Base-by-base conservation (phyloP, 192 early-diverging fungal genomes). In the Rhizophlyctis rosea region DNA sequence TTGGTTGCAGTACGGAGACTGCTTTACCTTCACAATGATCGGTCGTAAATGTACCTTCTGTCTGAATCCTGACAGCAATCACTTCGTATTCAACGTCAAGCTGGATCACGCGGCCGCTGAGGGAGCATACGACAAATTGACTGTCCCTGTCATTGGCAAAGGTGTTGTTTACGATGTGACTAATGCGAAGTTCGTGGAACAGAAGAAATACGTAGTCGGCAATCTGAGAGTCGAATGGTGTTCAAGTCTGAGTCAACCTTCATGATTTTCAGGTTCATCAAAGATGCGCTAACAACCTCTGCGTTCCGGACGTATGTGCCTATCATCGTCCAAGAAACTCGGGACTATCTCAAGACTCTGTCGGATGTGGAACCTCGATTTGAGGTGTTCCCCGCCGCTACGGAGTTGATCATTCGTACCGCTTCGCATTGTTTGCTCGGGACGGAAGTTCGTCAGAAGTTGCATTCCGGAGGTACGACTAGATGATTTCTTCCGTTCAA, bases 161-260 rank as follows among this genome's bases (percentile, higher is more conserved):
- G 94, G 90, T 39, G 94, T 98, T 48, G 96, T 98, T 28, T 98
- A 98, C 79, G 96, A 98, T 74, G 92, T 91, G 44, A 85, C 84
- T 29, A 94, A 96, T 74, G 64, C 83, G 31, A 80, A 92, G 50
- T 87, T 98, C 63, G 96, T 98, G 94, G 93, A 98, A 77, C 96
- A 98, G 78, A 98, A 98, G 82, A 93, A 80, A 88, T 86, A 69
- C 36, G 48, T n/a, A 34, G 24, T 57, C 23, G n/a, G 39, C 39
- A 13, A 47, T n/a, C 9, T 47, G 39, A 13, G 39, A n/a, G n/a
- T 13, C n/a, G 9, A n/a, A n/a, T n/a, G n/a, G n/a, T n/a, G n/a
- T n/a, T n/a, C n/a, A n/a, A n/a, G n/a, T n/a, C n/a, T n/a, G n/a
- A n/a, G n/a, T n/a, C n/a, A n/a, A n/a, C n/a, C n/a, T n/a, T 13